Base-by-base conservation (phyloP, 202 grass and related monocot genomes). In the Zizania palustris region DNA sequence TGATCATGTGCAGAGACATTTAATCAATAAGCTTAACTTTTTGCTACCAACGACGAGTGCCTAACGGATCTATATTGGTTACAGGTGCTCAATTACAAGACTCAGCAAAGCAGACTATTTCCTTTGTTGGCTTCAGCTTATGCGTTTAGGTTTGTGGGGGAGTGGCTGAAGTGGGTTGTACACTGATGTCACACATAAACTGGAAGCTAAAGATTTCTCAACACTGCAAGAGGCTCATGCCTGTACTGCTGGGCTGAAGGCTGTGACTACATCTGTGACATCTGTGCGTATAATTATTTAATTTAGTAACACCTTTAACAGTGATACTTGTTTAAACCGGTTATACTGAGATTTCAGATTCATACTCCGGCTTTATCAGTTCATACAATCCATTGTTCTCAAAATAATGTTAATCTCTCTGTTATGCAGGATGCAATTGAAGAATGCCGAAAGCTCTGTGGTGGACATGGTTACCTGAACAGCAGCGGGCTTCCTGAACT, bases 81-180 rank as follows among this genome's bases (percentile, higher is more conserved):
- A 9, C 84, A 97, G 94, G 94, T 97, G 22, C 69, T 97, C 84
- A 79, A 97, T 90, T 97, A 93, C 72, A 97, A 91, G 84, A 97
- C 91, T 69, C 91, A 97, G 64, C 91, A 97, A 74, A 93, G 83
- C 76, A 91, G 94, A 71, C 88, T 97, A 60, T 97, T 97, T 66
- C 94, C 91, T 19, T 79, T 97, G 81, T 71, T 97, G 66, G 91
- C 94, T 64, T 92, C 94, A 65, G 91, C 91, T 59, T 91, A 91
- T 74, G 92, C 92, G 19, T 96, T 89, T 73, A 91, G 92, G 56
- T 93, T 97, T 69, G 87, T 97, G 46, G 90, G 90, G 4, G 83
- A 97, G 51, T 97, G 90, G 85, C 77, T 93, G 55, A 97, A 93
- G 57, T 93, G 89, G 89, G 83, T 83, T 97, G 44, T 93, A 97